A percentile compares a stretch with the other conserved stretches of the same genome.
These are phyloP conservation scores for Mycena alexandri DNA, from an alignment of 768 basidiomycete species.

Conservation along the genomic window DNA sequence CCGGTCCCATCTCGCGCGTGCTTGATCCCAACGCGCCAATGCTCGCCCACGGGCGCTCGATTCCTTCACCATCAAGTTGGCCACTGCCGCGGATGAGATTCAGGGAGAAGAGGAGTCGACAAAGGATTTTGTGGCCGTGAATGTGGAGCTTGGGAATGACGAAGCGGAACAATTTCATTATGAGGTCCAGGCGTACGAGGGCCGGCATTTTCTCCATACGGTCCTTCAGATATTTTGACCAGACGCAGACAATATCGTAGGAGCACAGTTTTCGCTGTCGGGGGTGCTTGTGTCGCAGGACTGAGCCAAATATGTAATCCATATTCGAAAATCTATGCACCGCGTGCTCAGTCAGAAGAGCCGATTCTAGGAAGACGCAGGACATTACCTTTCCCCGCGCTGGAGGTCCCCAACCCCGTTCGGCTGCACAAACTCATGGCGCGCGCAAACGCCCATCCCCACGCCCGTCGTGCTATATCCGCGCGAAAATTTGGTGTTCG, in stretches of 20 bases:
- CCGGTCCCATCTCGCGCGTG: background rate
- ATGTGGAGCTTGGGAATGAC: slow-evolving; percentile 32
- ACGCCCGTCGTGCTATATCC: background rate
- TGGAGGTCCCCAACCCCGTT: background rate
- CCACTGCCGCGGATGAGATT: background rate
- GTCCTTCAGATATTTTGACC: slow-evolving; percentile 28
- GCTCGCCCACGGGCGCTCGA: background rate
- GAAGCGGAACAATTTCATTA: background rate
- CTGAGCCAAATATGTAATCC: background rate
- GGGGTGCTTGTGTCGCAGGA: background rate
- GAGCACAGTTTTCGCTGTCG: background rate
- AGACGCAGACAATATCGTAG: background rate
- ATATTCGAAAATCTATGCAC: background rate
- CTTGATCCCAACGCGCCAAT: background rate
- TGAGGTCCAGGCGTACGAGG: slow-evolving; percentile 22
- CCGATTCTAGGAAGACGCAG: background rate
- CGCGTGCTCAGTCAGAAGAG: no score
- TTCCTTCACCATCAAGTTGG: background rate
- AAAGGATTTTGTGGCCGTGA: slow-evolving; percentile 37
- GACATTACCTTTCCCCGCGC: background rate
- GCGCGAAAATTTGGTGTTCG: no score
- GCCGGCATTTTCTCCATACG: background rate
- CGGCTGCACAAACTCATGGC: background rate
- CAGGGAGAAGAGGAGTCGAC: background rate
- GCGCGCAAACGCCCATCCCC: no score